Base-by-base conservation (phyloP, 768 basidiomycete genomes). In the Leccinum truebloodii region DNA sequence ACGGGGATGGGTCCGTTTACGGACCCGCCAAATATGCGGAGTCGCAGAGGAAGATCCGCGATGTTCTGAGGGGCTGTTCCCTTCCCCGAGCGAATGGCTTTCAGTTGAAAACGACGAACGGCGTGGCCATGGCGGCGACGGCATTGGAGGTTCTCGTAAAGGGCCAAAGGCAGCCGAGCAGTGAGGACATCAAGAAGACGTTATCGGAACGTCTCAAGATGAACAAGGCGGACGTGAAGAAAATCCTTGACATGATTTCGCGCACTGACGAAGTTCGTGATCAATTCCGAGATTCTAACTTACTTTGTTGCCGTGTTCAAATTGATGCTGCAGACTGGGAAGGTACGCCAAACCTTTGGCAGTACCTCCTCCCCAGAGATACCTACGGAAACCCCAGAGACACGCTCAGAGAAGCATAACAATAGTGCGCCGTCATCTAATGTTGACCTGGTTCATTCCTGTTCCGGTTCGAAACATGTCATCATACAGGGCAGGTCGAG, bases 1-100 rank as follows among this genome's bases (percentile, higher is more conserved):
- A 20, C 10, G 41, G 41, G 9, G n/a, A 44, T 20, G 41, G 3
- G n/a, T 20, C 37, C 6, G 16, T 37, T 9, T n/a, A 44, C 10
- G n/a, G 41, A 44, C 41, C 9, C 22, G 12, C 14, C 24, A 61
- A 66, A 28, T 66, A 65, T 14, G 3, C 14, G 4, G 58, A 69
- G 52, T 70, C 69, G 20, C 51, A 60, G 24, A 18, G 13, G 22
- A 64, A 12, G 34, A 59, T 69, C 13, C 56, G 58, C 30, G 51
- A 59, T 1, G 56, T 70, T 4, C 16, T 70, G 7, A 54, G 48
- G 28, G 20, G 16, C 0, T 54, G 28, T 28, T 52, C 37, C 3
- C 53, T 48, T 34, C 3, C 41, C n/a, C 41, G 3, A 44, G 6
- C n/a, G 41, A 12, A 20, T 4, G n/a, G 41, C n/a, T 44, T 20